These are phyloP conservation scores for Citrus australasica DNA, from an alignment of 345 rosid species.

Conservation along the genomic window DNA sequence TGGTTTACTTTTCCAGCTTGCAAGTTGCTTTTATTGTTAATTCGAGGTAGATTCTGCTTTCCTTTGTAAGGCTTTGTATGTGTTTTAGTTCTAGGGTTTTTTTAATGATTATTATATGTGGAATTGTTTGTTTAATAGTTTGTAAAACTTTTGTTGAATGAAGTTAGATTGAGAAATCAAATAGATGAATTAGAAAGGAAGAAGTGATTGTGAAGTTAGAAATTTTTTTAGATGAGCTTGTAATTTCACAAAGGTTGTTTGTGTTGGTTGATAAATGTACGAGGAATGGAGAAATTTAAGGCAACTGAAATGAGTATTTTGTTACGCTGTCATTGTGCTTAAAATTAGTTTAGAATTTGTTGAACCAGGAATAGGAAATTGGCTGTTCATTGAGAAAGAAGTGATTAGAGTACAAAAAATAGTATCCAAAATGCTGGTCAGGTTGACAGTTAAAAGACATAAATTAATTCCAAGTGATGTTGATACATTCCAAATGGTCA, in stretches of 20 bases:
- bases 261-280: neutral
- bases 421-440: slow-evolving; percentile 5
- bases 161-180: slow-evolving; percentile 33
- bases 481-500: neutral
- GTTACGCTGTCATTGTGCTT: neutral
- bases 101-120: neutral
- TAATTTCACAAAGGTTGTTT: slow-evolving; percentile 9
- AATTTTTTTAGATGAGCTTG: slow-evolving; percentile 13
- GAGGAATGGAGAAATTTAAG: slow-evolving; percentile 11
- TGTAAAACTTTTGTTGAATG: slow-evolving; percentile 13
- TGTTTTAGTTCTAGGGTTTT: slow-evolving; percentile 6
- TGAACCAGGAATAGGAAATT: slow-evolving; percentile 6
- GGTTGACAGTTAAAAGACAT: neutral
- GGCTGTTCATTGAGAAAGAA: neutral
- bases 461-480: slow-evolving; percentile 2
- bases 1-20: slow-evolving; percentile 19
- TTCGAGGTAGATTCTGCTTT: neutral
- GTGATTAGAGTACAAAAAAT: neutral
- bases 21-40: neutral
- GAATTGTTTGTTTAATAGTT: neutral
- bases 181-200: slow-evolving; percentile 26
- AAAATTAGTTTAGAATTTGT: neutral
- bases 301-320: slow-evolving; percentile 14
- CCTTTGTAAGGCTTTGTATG: neutral
- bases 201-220: slow-evolving; percentile 15